A percentile compares a stretch with the other conserved stretches of the same genome.
phyloP scores from a whole-genome alignment of 495 filamentous ascomycete genomes.

The Antarctomyces pellizariae region DNA sequence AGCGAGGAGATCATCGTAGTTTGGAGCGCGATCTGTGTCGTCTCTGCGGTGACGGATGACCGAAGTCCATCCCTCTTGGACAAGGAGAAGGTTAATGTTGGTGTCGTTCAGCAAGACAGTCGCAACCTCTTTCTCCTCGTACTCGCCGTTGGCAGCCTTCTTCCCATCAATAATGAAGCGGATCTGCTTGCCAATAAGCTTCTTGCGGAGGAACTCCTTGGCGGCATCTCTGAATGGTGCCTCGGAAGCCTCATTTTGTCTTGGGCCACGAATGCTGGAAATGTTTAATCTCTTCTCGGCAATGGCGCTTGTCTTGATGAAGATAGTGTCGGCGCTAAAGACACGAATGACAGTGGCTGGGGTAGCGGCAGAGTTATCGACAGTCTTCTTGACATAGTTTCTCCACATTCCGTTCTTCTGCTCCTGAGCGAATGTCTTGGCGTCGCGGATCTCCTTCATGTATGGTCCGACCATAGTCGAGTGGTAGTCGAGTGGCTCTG shows the following conservation, averaged over 20 bases:
- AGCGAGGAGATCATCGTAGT: conserved; percentile 78
- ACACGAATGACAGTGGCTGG: conserved; percentile 59
- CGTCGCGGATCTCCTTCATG: conserved; percentile 67
- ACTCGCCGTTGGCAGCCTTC: conserved; percentile 71
- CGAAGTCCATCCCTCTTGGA: conserved; percentile 78
- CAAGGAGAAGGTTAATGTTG: conserved; percentile 63
- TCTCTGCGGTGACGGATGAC: conserved; percentile 87
- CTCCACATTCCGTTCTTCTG: conserved; percentile 54
- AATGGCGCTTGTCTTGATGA: conserved; percentile 60
- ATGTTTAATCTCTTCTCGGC: conserved; percentile 74
- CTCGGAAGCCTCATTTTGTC: conserved; percentile 31
- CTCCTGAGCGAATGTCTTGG: conserved; percentile 68
- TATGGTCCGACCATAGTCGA: conserved; percentile 65
- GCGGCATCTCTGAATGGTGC: conserved; percentile 75
- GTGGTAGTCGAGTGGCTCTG: conserved; percentile 83
- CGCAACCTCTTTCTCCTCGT: conserved; percentile 82
- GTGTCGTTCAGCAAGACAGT: conserved; percentile 65
- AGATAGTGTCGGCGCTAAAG: conserved; percentile 71
- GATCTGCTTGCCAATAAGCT: conserved; percentile 86
- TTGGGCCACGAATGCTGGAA: conserved; percentile 80
- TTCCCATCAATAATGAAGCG: conserved; percentile 72
- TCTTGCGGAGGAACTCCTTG: conserved; percentile 88
- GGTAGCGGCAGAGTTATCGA: conserved; percentile 20
- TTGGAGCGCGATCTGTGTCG: conserved; percentile 73
- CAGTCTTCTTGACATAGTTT: conserved; percentile 39